A percentile compares a stretch with the other conserved stretches of the same genome.
Conservation (phyloP, 768 basidiomycete genomes). For the Podaxis sp. region DNA sequence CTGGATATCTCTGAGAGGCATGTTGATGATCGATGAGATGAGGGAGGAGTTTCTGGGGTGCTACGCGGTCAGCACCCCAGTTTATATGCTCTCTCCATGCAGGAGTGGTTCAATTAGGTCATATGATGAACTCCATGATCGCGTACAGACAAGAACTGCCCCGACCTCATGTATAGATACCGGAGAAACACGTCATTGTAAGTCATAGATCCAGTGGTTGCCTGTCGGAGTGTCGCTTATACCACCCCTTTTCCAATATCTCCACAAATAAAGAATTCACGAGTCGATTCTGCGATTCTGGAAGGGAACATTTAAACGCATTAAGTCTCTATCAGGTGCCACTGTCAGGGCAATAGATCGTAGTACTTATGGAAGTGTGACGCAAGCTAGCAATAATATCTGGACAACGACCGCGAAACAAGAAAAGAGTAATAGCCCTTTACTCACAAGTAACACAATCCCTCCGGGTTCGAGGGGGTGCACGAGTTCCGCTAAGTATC, state of each 20-base stretch:
- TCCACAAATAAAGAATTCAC: neutral
- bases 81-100: neutral
- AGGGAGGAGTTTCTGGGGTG: neutral
- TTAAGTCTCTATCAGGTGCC: neutral
- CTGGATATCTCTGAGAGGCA: slow-evolving; percentile 1
- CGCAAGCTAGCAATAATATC: too few relatives aligned
- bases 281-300: neutral
- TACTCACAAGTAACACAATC: too few relatives aligned
- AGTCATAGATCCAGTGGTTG: neutral
- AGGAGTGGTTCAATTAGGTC: neutral
- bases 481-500: too few relatives aligned
- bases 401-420: too few relatives aligned
- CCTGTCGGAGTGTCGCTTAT: neutral
- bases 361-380: neutral
- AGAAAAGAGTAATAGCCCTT: too few relatives aligned
- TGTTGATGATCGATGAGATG: neutral
- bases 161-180: too few relatives aligned
- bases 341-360: neutral
- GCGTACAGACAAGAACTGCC: too few relatives aligned
- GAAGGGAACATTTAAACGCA: neutral
- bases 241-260: neutral
- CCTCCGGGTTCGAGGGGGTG: too few relatives aligned
- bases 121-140: neutral
- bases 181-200: neutral
- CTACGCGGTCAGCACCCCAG: neutral